Base-by-base conservation (phyloP, 176 grass and related monocot species). In the Thinopyrum elongatum region DNA sequence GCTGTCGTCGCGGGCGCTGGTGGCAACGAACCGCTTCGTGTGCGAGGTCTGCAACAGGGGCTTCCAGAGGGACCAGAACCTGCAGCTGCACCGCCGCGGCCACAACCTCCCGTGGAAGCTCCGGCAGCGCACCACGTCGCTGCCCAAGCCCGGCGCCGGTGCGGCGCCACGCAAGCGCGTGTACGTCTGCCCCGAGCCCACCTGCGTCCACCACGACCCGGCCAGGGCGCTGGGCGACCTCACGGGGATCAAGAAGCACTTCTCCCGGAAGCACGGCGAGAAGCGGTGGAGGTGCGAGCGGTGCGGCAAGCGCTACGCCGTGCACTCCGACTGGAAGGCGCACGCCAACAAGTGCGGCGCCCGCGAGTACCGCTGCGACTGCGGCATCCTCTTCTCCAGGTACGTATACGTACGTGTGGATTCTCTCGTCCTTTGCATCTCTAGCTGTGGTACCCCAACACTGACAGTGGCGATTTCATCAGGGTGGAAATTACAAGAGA, bases 211-310 rank as follows among this genome's bases (percentile, higher is more conserved):
- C 66, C 97, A 99, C 62, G 91, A 96, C 76, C 97, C 97, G 19
- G 67, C 85, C 3, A 57, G 93, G 59, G 97, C 97, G 31, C 91
- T 98, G 13, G 97, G 97, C 2, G 94, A 99, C 80, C 73, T 99
- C 70, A 99, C 97, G 0, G 97, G 97, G 11, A 96, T 99, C 74
- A 99, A 99, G 90, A 99, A 96, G 80, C 97, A 99, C 90, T 99
- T 90, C 84, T 96, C 90, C 0, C 78, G 97, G 82, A 99, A 99
- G 86, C 97, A 99, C 31, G 92, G 97, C 22, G 97, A 99, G 88
- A 99, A 99, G 89, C 88, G 95, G 80, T 96, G 97, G 97, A 81
- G 85, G 80, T 99, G 97, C 63, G 97, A 99, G 71, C 90, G 90
- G 29, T 99, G 97, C 67, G 88, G 86, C 74, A 99, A 99, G 87